Conservation (phyloP, 192 early-diverging fungal genomes). For the Hyaloraphidium curvatum region DNA sequence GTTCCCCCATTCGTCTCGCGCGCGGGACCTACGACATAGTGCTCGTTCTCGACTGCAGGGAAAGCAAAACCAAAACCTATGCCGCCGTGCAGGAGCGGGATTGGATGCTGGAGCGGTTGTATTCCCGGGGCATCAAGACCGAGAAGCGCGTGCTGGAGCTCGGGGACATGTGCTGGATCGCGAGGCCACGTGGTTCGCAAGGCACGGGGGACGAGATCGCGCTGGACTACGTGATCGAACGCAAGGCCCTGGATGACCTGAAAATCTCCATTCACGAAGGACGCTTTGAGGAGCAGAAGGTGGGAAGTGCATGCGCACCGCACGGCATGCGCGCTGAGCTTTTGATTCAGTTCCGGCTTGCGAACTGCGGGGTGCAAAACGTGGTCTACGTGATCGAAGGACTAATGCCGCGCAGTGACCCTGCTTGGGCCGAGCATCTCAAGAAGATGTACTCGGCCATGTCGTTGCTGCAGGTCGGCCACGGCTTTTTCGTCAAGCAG, state of each 20-base stretch:
- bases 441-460: conserved; percentile 52
- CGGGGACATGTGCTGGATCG: conserved; percentile 44
- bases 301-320: conserved; percentile 7
- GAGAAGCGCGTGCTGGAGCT: conserved; percentile 44
- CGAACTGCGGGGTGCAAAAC: conserved; percentile 42
- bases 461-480: conserved; percentile 46
- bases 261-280: conserved; percentile 81
- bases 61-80: conserved; percentile 38
- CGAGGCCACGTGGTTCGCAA: not conserved
- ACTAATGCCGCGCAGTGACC: no score
- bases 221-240: conserved; percentile 69
- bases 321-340: no score
- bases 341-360: conserved; percentile 47
- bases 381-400: conserved; percentile 83
- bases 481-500: conserved; percentile 70
- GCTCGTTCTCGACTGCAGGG: conserved; percentile 63
- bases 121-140: conserved; percentile 26
- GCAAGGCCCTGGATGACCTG: conserved; percentile 89
- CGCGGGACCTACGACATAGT: conserved; percentile 43
- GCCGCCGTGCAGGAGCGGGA: no score
- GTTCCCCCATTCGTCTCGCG: no score
- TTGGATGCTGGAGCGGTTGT: conserved; percentile 48
- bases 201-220: conserved; percentile 40
- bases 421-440: conserved; percentile 32
- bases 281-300: conserved; percentile 83